These are phyloP conservation scores for Candida namnaoensis DNA, from an alignment of 805 yeast genomes.

Conservation along the genomic window DNA sequence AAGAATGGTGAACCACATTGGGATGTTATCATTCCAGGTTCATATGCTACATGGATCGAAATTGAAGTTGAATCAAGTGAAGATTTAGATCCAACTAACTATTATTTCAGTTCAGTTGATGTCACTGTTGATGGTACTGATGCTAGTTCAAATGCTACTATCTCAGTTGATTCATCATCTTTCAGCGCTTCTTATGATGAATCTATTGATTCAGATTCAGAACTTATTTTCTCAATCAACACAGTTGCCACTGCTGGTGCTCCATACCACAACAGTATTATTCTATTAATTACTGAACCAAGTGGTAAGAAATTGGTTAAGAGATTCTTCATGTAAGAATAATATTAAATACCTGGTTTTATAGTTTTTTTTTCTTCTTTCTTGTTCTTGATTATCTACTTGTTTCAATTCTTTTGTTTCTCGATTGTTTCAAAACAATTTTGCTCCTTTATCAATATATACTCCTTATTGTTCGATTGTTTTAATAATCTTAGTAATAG, in stretches of 20 bases:
- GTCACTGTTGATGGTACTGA: constrained; percentile 7
- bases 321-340: too few relatives aligned
- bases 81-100: constrained; percentile 4
- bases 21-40: constrained; percentile 15
- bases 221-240: constrained; percentile 1
- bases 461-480: too few relatives aligned
- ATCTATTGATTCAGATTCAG: background rate
- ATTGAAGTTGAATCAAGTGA: constrained; percentile 12
- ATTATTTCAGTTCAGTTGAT: constrained; percentile 10
- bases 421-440: too few relatives aligned
- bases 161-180: too few relatives aligned
- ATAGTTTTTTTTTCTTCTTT: too few relatives aligned
- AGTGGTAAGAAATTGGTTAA: constrained; percentile 1
- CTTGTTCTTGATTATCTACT: too few relatives aligned
- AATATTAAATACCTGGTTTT: too few relatives aligned
- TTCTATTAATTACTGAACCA: constrained; percentile 10
- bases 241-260: constrained; percentile 11
- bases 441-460: too few relatives aligned
- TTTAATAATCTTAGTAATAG: too few relatives aligned
- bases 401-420: too few relatives aligned
- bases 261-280: constrained; percentile 11
- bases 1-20: constrained; percentile 16
- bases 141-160: too few relatives aligned
- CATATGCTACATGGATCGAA: constrained; percentile 11
- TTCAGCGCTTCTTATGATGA: background rate